These are phyloP conservation scores for Dactylellina haptotyla DNA, from an alignment of 2,329 filamentous ascomycete species.

Conservation along the genomic window DNA sequence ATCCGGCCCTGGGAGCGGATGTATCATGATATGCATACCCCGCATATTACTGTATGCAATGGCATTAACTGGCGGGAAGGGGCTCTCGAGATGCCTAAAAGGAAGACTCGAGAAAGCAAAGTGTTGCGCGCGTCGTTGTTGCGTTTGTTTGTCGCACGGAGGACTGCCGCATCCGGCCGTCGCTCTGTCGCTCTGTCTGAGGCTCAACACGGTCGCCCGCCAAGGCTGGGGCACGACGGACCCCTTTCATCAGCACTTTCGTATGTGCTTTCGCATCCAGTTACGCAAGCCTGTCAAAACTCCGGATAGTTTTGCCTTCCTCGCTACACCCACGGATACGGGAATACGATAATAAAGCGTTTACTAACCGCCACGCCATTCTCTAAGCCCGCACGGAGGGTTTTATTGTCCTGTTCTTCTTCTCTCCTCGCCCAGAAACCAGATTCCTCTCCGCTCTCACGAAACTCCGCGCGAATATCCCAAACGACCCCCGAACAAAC, in stretches of 20 bases:
- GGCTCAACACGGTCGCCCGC: constrained; percentile 30
- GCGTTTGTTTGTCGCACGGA: constrained; percentile 7
- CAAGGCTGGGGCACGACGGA: not conserved
- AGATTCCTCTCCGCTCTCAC: no score
- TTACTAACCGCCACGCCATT: no score
- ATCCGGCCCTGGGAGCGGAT: constrained; percentile 46
- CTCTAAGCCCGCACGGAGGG: no score
- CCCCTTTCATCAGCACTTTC: constrained; percentile 46
- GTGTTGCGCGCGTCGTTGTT: constrained; percentile 38
- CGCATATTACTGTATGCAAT: constrained; percentile 36
- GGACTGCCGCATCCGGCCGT: constrained; percentile 15
- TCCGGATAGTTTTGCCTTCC: constrained; percentile 27
- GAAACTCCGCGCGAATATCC: constrained; percentile 24
- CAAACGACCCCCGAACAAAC: constrained; percentile 29
- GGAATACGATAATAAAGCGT: constrained; percentile 18
- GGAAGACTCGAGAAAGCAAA: not conserved
- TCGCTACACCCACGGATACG: constrained; percentile 20
- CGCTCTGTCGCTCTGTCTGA: not conserved
- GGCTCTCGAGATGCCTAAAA: constrained; percentile 51
- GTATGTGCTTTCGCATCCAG: constrained; percentile 40
- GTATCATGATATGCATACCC: constrained; percentile 55
- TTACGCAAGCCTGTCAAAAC: constrained; percentile 46
- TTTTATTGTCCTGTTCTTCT: no score
- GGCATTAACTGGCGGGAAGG: constrained; percentile 32
- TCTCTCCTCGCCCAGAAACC: not conserved